phyloP scores from a whole-genome alignment of 192 early-diverging fungal genomes.

The Rhizophagus prolifer region DNA sequence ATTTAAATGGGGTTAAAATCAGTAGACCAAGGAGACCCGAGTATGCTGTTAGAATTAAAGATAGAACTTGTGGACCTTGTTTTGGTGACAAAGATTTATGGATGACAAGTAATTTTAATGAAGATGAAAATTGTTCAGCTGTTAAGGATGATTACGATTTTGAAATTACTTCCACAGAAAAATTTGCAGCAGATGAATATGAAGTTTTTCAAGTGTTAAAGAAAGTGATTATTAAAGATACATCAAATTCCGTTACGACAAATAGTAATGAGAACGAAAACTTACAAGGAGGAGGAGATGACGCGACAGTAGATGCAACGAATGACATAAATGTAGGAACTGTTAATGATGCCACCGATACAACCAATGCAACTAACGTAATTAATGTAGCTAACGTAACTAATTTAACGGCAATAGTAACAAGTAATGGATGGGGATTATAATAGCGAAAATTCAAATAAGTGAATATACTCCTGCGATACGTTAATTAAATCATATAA shows the following conservation, averaged over 20 bases:
- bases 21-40: not conserved
- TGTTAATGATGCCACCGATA: too few species aligned
- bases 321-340: too few species aligned
- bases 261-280: not conserved
- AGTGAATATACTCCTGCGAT: too few species aligned
- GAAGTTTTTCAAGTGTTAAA: constrained; percentile 20
- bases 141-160: not conserved
- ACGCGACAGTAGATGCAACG: too few species aligned
- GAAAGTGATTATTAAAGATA: not conserved
- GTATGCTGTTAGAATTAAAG: constrained; percentile 7
- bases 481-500: too few species aligned
- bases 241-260: not conserved
- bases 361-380: too few species aligned
- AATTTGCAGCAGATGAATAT: constrained; percentile 4
- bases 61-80: constrained; percentile 8
- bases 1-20: not conserved
- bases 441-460: too few species aligned
- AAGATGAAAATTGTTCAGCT: constrained; percentile 2
- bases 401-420: too few species aligned
- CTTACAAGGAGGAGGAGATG: too few species aligned
- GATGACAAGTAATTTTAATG: constrained; percentile 13
- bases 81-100: constrained; percentile 21
- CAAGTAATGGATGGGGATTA: too few species aligned
- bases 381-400: too few species aligned
- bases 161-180: not conserved